phyloP scores from a whole-genome alignment of 331 rosid genomes.

The Prunus yedoensis region DNA sequence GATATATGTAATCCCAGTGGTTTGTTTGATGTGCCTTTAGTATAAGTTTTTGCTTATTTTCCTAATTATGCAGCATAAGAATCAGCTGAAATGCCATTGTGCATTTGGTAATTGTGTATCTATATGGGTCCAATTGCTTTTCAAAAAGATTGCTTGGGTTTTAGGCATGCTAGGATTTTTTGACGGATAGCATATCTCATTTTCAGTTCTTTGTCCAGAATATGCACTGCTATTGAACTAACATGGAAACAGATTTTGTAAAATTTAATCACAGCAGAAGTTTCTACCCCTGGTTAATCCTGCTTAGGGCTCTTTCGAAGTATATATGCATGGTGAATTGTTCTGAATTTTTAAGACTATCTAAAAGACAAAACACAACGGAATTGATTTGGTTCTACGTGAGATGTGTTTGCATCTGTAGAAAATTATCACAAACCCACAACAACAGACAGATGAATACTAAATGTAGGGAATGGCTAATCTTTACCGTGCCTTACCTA shows the following conservation, averaged over 20 bases:
- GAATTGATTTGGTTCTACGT: not conserved
- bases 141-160: not conserved
- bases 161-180: slow-evolving; percentile 1
- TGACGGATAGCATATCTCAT: not conserved
- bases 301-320: not conserved
- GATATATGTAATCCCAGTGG: not conserved
- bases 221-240: not conserved
- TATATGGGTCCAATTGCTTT: not conserved
- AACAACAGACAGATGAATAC: not conserved
- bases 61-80: not conserved
- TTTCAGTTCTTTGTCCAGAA: not conserved
- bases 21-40: not conserved
- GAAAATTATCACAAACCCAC: not conserved
- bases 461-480: not conserved
- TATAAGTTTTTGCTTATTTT: not conserved
- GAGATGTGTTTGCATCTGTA: not conserved
- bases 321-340: not conserved
- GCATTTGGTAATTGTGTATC: not conserved
- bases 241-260: not conserved
- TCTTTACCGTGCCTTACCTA: not conserved
- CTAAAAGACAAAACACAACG: not conserved
- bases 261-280: not conserved
- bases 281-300: not conserved
- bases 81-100: not conserved
- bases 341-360: not conserved